Evolutionary conservation across 2,329 filamentous ascomycete genomes (phyloP).

Genomic region (Calonectria pauciramosa): DNA sequence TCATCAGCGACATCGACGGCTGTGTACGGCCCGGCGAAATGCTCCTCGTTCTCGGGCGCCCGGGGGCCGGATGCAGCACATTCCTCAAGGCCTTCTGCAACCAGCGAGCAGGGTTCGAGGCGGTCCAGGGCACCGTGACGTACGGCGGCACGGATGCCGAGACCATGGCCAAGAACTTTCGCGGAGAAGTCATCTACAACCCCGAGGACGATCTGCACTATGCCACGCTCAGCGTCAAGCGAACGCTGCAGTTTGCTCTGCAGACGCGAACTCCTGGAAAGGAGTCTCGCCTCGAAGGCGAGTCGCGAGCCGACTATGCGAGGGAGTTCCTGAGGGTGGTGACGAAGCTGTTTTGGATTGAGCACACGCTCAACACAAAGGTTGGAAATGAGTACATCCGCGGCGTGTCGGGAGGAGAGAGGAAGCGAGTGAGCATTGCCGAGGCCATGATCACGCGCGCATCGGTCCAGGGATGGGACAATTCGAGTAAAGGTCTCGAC

Average conservation of each 20-base stretch:
- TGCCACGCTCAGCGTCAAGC: conserved; percentile 75
- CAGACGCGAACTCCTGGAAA: conserved; percentile 71
- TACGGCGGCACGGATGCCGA: conserved; percentile 66
- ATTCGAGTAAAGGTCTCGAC: conserved; percentile 79
- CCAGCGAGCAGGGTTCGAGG: conserved; percentile 73
- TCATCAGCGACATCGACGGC: conserved; percentile 75
- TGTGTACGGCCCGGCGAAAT: conserved; percentile 80
- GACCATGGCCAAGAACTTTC: conserved; percentile 66
- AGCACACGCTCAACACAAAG: conserved; percentile 76
- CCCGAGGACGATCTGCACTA: conserved; percentile 80
- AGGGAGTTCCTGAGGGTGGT: conserved; percentile 71
- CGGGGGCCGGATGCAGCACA: conserved; percentile 78
- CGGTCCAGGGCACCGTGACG: conserved; percentile 74
- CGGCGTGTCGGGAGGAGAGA: conserved; percentile 72
- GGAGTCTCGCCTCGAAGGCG: conserved; percentile 67
- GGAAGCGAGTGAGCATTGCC: conserved; percentile 82
- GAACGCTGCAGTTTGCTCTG: conserved; percentile 77
- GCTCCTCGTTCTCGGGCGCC: conserved; percentile 76
- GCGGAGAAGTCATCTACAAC: conserved; percentile 75
- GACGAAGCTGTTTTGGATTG: conserved; percentile 79
- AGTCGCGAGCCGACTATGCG: conserved; percentile 68
- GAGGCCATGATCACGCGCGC: conserved; percentile 73
- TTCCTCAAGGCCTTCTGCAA: conserved; percentile 81
- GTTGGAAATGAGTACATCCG: conserved; percentile 79
- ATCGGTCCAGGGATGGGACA: conserved; percentile 80